Conservation (phyloP, 2,329 filamentous ascomycete genomes). For the Acarospora socialis region DNA sequence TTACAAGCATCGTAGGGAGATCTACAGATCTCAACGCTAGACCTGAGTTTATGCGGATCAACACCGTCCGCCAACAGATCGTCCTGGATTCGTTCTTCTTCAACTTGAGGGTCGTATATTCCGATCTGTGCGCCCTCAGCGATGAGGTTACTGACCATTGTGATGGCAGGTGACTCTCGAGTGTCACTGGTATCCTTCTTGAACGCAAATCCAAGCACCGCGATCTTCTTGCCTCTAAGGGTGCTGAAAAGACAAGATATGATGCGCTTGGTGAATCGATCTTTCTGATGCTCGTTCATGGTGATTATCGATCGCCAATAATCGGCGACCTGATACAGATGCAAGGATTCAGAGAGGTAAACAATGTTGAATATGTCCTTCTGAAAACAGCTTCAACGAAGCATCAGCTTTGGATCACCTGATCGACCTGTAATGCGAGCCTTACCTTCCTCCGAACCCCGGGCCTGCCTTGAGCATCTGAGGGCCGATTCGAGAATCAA, state of each 20-base stretch:
- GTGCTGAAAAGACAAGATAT: constrained; percentile 55
- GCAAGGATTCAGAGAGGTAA: constrained; percentile 57
- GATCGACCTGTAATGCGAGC: not conserved
- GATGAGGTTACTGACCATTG: constrained; percentile 48
- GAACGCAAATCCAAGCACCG: constrained; percentile 59
- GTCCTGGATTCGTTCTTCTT: constrained; percentile 20
- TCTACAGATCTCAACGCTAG: constrained; percentile 17
- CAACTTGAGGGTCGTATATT: constrained; percentile 45
- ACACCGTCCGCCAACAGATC: constrained; percentile 17
- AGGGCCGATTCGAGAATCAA: constrained; percentile 56
- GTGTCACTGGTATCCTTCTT: constrained; percentile 70
- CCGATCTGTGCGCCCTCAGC: constrained; percentile 48
- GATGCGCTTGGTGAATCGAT: constrained; percentile 52
- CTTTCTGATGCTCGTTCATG: constrained; percentile 63
- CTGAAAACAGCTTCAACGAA: constrained; percentile 51
- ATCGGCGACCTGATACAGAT: constrained; percentile 54
- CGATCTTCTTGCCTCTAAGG: constrained; percentile 54
- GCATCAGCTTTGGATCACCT: not conserved
- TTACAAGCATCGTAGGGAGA: constrained; percentile 21
- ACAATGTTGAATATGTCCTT: constrained; percentile 64
- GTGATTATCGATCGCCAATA: constrained; percentile 63
- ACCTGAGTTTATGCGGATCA: constrained; percentile 15
- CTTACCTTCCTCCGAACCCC: constrained; percentile 51
- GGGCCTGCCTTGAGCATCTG: constrained; percentile 62
- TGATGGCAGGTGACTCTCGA: constrained; percentile 52